A percentile compares a stretch with the other conserved stretches of the same genome.
phyloP scores from a whole-genome alignment of 257 asterid species.

The Leonotis leonurus region DNA sequence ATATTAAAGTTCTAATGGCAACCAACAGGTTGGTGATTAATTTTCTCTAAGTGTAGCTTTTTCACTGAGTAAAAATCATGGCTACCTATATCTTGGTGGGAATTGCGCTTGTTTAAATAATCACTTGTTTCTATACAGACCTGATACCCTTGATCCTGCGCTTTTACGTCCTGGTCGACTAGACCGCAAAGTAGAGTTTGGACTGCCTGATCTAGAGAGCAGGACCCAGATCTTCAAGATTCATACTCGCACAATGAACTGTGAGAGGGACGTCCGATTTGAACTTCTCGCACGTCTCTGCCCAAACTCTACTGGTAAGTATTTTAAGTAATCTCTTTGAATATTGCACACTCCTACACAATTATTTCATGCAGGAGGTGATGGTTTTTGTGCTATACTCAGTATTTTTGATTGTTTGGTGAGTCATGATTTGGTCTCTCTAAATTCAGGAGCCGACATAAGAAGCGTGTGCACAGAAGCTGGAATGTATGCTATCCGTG shows the following conservation, averaged over 20 bases:
- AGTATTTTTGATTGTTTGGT: background rate
- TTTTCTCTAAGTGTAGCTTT: background rate
- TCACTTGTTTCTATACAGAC: slow-evolving; percentile 32
- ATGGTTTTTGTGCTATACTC: background rate
- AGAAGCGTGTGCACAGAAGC: slow-evolving; percentile 97
- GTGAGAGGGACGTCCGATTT: slow-evolving; percentile 75
- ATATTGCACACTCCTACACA: background rate
- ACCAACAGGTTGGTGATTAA: slow-evolving; percentile 62
- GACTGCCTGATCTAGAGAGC: slow-evolving; percentile 91
- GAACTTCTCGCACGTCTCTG: slow-evolving; percentile 90
- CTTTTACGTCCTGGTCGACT: slow-evolving; percentile 86
- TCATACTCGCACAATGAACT: slow-evolving; percentile 86
- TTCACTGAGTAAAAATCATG: background rate
- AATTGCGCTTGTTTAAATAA: background rate
- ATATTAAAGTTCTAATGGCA: slow-evolving; percentile 96
- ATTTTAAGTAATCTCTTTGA: background rate
- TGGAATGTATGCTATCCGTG: slow-evolving; percentile 89
- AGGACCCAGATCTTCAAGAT: slow-evolving; percentile 87
- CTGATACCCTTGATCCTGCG: slow-evolving; percentile 96
- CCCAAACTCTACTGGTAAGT: slow-evolving; percentile 70
- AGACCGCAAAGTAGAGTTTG: slow-evolving; percentile 95
- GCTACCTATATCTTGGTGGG: no score
- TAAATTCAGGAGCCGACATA: slow-evolving; percentile 70
- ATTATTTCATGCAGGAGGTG: background rate
- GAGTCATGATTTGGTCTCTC: background rate